Conservation (phyloP, 2,329 filamentous ascomycete species). For the Diplodia scrobiculata region DNA sequence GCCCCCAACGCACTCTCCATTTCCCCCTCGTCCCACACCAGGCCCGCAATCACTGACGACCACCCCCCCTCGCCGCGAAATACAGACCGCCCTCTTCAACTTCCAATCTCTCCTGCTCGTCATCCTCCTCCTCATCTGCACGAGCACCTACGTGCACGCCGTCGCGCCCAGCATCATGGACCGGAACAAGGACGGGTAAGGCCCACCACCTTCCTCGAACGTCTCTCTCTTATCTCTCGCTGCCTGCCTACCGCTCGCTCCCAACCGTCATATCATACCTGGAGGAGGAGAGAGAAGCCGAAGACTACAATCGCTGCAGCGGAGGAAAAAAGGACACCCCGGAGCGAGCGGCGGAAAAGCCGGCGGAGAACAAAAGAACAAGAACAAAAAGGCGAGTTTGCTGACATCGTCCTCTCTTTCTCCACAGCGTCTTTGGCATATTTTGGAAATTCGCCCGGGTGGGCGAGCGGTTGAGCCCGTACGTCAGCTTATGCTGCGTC, state of each 20-base stretch:
- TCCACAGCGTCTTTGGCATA: constrained; percentile 69
- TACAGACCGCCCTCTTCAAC: constrained; percentile 93
- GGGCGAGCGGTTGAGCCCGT: constrained; percentile 89
- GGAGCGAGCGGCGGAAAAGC: background rate
- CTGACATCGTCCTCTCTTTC: background rate
- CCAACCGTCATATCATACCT: too few relatives aligned
- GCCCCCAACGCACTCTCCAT: background rate
- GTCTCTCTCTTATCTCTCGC: background rate
- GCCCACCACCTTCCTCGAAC: too few relatives aligned
- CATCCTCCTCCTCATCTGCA: constrained; percentile 92
- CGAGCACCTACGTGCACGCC: constrained; percentile 88
- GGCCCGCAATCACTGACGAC: background rate
- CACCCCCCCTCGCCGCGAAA: background rate
- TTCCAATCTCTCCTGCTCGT: constrained; percentile 96
- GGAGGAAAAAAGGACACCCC: too few relatives aligned
- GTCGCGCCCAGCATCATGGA: constrained; percentile 89
- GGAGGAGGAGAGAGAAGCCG: background rate
- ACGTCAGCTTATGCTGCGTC: constrained; percentile 90
- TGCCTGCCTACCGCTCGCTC: too few relatives aligned
- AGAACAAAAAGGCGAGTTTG: background rate
- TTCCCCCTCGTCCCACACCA: background rate
- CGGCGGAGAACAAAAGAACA: background rate
- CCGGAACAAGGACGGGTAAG: constrained; percentile 85
- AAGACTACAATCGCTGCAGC: too few relatives aligned
- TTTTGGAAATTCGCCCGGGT: constrained; percentile 96